Conservation (phyloP, 352 stramenopile species). For the Phytophthora crassamura region DNA sequence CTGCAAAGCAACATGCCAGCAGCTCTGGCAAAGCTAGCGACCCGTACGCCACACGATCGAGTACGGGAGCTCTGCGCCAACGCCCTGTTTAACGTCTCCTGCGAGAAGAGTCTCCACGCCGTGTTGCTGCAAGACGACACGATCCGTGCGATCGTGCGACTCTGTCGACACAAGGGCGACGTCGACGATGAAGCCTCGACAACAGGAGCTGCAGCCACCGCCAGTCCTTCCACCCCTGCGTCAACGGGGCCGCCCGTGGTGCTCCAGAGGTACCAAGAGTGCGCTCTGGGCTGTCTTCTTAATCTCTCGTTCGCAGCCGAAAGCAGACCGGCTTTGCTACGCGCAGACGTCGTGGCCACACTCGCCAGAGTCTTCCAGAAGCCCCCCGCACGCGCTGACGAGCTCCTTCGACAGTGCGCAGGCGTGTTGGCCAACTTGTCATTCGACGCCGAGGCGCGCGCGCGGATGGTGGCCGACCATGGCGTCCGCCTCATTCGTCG, state of each 20-base stretch:
- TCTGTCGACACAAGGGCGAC: conserved; percentile 68
- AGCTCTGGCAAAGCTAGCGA: conserved; percentile 57
- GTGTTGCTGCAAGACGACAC: conserved; percentile 79
- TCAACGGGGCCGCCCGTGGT: conserved; percentile 35
- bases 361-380: conserved; percentile 74
- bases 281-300: conserved; percentile 75
- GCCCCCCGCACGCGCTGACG: conserved; percentile 62
- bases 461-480: conserved; percentile 69
- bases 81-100: conserved; percentile 85
- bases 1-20: conserved; percentile 73
- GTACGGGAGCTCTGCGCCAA: conserved; percentile 77
- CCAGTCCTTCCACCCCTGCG: conserved; percentile 28
- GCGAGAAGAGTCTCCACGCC: conserved; percentile 66
- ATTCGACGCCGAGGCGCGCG: conserved; percentile 67
- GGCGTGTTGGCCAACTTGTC: conserved; percentile 76
- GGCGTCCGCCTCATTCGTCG: conserved; percentile 71
- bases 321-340: conserved; percentile 68
- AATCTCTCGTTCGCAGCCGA: conserved; percentile 82
- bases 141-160: conserved; percentile 68
- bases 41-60: conserved; percentile 50
- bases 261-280: conserved; percentile 71
- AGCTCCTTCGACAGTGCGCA: conserved; percentile 71
- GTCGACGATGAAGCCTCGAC: conserved; percentile 58
- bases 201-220: conserved; percentile 32
- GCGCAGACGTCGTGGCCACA: conserved; percentile 66